Conservation (phyloP, 805 yeast genomes). For the Starmerella etchellsii region DNA sequence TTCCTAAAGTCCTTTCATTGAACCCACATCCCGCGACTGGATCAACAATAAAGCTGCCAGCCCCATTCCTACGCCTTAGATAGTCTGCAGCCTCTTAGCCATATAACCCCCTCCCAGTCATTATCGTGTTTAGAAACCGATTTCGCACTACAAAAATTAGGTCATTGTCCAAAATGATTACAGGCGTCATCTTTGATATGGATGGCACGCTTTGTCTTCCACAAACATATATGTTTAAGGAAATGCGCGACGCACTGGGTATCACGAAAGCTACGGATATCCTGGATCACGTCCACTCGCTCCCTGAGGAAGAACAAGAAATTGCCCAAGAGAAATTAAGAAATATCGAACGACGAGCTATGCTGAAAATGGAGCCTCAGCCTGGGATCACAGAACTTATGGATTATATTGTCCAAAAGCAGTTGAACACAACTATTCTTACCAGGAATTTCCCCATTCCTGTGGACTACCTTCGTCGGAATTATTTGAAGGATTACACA, state of each 20-base stretch:
- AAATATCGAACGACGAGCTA: conserved; percentile 47
- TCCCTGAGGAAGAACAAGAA: conserved; percentile 31
- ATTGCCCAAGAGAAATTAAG: conserved; percentile 37
- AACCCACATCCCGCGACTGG: too few species aligned
- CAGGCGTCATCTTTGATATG: conserved; percentile 62
- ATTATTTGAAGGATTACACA: conserved; percentile 32
- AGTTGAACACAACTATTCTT: conserved; percentile 42
- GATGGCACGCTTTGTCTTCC: conserved; percentile 65
- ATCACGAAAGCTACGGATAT: conserved; percentile 39
- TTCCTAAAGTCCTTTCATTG: too few species aligned
- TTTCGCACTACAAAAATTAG: too few species aligned
- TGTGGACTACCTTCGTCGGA: conserved; percentile 38
- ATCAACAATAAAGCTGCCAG: background rate
- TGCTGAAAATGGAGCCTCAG: conserved; percentile 41
- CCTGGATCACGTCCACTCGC: conserved; percentile 36
- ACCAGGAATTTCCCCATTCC: conserved; percentile 49
- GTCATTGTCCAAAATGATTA: conserved; percentile 23
- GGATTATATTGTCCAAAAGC: conserved; percentile 22
- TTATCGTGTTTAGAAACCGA: too few species aligned
- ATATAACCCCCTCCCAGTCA: too few species aligned
- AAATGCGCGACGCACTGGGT: conserved; percentile 50
- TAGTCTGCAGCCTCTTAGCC: too few species aligned
- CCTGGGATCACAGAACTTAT: conserved; percentile 38
- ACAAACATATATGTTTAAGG: conserved; percentile 32
- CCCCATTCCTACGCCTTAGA: background rate